These are phyloP conservation scores for Microsporum ferrugineum DNA, from an alignment of 2,329 filamentous ascomycete species.

Conservation along the genomic window DNA sequence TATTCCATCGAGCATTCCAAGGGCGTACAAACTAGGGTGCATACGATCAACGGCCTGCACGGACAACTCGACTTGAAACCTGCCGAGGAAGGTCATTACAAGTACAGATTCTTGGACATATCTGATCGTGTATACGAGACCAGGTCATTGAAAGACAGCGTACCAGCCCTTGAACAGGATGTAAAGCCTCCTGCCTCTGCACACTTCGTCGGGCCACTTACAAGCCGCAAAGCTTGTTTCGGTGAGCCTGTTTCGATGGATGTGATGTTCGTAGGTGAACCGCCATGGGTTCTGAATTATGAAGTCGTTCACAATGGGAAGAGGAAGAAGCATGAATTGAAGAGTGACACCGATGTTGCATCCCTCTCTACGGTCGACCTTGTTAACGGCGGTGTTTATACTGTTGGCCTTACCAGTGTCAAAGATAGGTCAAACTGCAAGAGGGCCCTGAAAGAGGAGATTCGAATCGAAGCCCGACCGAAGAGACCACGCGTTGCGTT, in stretches of 20 bases:
- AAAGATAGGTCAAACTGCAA: conserved; percentile 81
- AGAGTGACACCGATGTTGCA: conserved; percentile 52
- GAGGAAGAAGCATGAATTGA: conserved; percentile 56
- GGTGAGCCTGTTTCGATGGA: conserved; percentile 67
- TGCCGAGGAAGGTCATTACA: conserved; percentile 68
- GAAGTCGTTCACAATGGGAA: conserved; percentile 85
- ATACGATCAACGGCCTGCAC: conserved; percentile 58
- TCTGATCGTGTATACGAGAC: conserved; percentile 70
- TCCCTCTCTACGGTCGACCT: conserved; percentile 66
- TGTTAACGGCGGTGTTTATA: conserved; percentile 77
- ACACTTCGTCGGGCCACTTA: conserved; percentile 47
- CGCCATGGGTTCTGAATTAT: conserved; percentile 82
- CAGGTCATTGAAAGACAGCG: conserved; percentile 49
- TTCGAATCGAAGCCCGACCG: conserved; percentile 73
- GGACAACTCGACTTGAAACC: conserved; percentile 79
- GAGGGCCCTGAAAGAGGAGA: conserved; percentile 70
- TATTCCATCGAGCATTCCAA: conserved; percentile 60
- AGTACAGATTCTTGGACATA: conserved; percentile 71
- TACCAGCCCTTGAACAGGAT: conserved; percentile 65
- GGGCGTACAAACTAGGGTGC: conserved; percentile 43
- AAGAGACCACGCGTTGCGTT: conserved; percentile 82
- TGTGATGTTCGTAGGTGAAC: conserved; percentile 65
- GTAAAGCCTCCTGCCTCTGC: conserved; percentile 89
- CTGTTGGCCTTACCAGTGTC: conserved; percentile 70
- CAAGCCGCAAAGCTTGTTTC: conserved; percentile 59